These are phyloP conservation scores for Cordyceps militaris DNA, from an alignment of 2,329 filamentous ascomycete genomes.

Conservation along the genomic window DNA sequence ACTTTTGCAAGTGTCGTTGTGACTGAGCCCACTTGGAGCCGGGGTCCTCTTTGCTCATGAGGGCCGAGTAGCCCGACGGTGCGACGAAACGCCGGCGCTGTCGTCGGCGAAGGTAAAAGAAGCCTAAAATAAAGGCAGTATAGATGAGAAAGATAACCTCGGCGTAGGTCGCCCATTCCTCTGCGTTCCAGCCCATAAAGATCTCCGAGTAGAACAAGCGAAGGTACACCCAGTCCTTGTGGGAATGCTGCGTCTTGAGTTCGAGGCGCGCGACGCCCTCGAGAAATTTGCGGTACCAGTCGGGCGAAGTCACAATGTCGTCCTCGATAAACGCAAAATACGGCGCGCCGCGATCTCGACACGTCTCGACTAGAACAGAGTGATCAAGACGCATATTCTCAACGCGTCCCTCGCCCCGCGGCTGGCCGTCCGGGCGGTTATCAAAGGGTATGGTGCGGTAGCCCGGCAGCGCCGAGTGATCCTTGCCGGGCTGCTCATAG, in stretches of 20 bases:
- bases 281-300: slow-evolving; percentile 27
- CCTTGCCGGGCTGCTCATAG: slow-evolving; percentile 18
- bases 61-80: background rate
- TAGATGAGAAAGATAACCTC: slow-evolving; percentile 23
- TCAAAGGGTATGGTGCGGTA: slow-evolving; percentile 20
- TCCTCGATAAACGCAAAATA: slow-evolving; percentile 33
- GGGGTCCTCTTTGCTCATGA: slow-evolving; percentile 1
- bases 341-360: slow-evolving; percentile 21
- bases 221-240: slow-evolving; percentile 29
- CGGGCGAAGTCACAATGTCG: slow-evolving; percentile 28
- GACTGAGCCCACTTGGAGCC: slow-evolving; percentile 9
- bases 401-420: slow-evolving; percentile 22
- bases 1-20: slow-evolving; percentile 15
- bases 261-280: slow-evolving; percentile 25
- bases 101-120: slow-evolving; percentile 14
- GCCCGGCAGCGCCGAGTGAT: slow-evolving; percentile 12
- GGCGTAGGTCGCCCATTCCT: slow-evolving; percentile 26
- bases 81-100: slow-evolving; percentile 6
- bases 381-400: slow-evolving; percentile 30
- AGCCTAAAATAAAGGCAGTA: slow-evolving; percentile 16
- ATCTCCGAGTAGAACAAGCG: slow-evolving; percentile 33
- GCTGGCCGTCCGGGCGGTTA: slow-evolving; percentile 16
- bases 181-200: slow-evolving; percentile 32
- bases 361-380: slow-evolving; percentile 27
- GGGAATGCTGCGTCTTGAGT: slow-evolving; percentile 13